Conservation (phyloP, 495 filamentous ascomycete species). For the Hypoxylon rickii region DNA sequence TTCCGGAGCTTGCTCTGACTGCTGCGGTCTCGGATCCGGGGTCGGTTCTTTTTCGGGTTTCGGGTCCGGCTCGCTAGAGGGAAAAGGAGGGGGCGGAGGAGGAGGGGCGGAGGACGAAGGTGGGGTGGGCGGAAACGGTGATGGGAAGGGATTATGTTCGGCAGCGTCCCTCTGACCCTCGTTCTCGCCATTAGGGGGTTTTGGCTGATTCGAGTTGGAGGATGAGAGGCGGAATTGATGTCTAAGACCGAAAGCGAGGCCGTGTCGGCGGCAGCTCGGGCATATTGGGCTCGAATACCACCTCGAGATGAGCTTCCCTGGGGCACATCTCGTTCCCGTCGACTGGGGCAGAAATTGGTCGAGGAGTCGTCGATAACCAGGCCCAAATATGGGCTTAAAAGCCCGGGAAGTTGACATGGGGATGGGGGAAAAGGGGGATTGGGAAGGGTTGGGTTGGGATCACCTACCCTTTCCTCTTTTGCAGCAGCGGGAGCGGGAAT, state of each 20-base stretch:
- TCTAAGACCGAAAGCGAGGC: constrained; percentile 2
- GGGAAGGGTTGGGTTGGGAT: background rate
- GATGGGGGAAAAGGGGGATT: background rate
- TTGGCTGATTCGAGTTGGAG: constrained; percentile 26
- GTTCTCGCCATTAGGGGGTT: constrained; percentile 7
- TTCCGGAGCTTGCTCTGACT: too few species aligned
- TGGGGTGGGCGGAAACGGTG: background rate
- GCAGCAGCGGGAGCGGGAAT: constrained; percentile 3
- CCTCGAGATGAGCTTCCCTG: constrained; percentile 28
- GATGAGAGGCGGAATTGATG: constrained; percentile 30
- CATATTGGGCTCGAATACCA: constrained; percentile 21
- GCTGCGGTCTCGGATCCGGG: background rate
- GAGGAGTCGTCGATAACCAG: constrained; percentile 34
- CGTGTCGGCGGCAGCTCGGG: constrained; percentile 26
- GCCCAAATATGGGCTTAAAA: constrained; percentile 38
- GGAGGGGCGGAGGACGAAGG: background rate
- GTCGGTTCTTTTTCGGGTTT: background rate
- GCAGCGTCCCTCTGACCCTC: constrained; percentile 1
- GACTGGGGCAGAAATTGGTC: constrained; percentile 36
- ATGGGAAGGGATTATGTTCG: background rate
- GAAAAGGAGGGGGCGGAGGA: background rate
- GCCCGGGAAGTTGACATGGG: constrained; percentile 38
- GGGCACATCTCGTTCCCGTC: background rate
- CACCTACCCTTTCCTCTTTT: constrained; percentile 11
- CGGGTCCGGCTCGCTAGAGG: constrained; percentile 11